These are phyloP conservation scores for Lomentospora prolificans DNA, from an alignment of 2,329 filamentous ascomycete genomes.

Conservation along the genomic window DNA sequence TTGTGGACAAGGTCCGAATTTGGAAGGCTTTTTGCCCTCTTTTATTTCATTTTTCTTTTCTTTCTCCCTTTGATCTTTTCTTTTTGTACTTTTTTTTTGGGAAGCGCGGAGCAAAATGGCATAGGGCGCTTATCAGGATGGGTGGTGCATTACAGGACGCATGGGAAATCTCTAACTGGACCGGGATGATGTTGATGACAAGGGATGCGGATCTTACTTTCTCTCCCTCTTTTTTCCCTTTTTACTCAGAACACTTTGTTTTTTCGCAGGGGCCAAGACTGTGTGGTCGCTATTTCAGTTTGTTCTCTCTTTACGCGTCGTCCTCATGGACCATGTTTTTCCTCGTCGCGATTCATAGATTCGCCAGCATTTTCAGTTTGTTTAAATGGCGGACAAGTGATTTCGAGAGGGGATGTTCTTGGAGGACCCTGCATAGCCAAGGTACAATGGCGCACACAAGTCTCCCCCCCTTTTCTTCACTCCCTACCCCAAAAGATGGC, in stretches of 20 bases:
- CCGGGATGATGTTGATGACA: background rate
- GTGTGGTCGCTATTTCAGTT: background rate
- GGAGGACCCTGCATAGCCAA: too few species aligned
- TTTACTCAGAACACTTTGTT: background rate
- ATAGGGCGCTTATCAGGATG: background rate
- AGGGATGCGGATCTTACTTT: background rate
- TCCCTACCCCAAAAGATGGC: too few species aligned
- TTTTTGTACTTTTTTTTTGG: background rate
- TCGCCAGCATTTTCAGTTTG: too few species aligned
- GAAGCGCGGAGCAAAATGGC: background rate
- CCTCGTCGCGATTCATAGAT: background rate
- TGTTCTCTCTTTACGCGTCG: background rate
- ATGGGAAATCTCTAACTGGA: background rate
- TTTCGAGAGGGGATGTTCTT: too few species aligned
- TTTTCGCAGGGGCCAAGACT: background rate
- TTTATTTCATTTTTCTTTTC: background rate
- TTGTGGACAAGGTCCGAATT: too few species aligned
- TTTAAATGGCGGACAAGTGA: too few species aligned
- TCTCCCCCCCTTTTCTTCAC: background rate
- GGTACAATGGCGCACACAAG: too few species aligned
- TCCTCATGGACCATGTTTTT: background rate
- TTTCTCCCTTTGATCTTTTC: background rate
- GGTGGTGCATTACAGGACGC: background rate
- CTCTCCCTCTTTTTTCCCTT: too few species aligned
- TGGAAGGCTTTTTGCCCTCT: background rate